Evolutionary conservation across 352 stramenopile genomes (phyloP).

Genomic region (Phytophthora capsici): DNA sequence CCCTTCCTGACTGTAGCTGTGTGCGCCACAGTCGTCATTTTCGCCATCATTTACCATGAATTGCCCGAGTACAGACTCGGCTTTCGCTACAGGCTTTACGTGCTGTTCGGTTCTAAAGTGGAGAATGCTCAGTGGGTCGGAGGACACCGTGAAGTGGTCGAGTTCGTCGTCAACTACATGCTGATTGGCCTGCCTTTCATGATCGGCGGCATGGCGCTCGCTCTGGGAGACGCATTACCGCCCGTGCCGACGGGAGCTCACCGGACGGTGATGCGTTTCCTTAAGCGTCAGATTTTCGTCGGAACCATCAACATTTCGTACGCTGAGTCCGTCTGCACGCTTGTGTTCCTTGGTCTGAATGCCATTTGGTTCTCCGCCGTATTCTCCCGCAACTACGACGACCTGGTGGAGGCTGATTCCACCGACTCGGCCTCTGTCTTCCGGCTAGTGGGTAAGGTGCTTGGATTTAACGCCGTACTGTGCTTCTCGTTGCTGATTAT

Average conservation of each 20-base stretch:
- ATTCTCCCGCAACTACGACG: constrained; percentile 72
- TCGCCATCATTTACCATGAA: constrained; percentile 76
- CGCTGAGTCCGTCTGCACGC: constrained; percentile 69
- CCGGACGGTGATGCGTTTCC: constrained; percentile 76
- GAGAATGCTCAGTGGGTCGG: constrained; percentile 67
- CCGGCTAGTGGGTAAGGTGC: constrained; percentile 58
- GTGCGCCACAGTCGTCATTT: constrained; percentile 59
- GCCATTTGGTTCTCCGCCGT: constrained; percentile 82
- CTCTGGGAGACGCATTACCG: constrained; percentile 69
- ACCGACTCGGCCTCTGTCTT: constrained; percentile 54
- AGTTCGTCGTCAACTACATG: constrained; percentile 77
- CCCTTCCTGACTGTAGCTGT: constrained; percentile 65
- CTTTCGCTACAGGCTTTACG: constrained; percentile 71
- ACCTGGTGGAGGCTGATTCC: constrained; percentile 55
- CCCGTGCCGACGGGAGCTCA: constrained; percentile 74
- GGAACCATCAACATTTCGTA: constrained; percentile 80
- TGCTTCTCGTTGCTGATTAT: constrained; percentile 72
- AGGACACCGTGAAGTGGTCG: constrained; percentile 75
- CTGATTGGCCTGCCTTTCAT: constrained; percentile 79
- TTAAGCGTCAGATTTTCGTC: constrained; percentile 85
- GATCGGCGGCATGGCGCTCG: constrained; percentile 70
- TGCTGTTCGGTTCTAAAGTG: constrained; percentile 61
- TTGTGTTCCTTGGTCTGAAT: constrained; percentile 81
- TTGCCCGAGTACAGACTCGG: constrained; percentile 73
- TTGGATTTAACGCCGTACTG: constrained; percentile 81